Base-by-base conservation (phyloP, 202 grass and related monocot genomes). In the Cymbopogon flexuosus region DNA sequence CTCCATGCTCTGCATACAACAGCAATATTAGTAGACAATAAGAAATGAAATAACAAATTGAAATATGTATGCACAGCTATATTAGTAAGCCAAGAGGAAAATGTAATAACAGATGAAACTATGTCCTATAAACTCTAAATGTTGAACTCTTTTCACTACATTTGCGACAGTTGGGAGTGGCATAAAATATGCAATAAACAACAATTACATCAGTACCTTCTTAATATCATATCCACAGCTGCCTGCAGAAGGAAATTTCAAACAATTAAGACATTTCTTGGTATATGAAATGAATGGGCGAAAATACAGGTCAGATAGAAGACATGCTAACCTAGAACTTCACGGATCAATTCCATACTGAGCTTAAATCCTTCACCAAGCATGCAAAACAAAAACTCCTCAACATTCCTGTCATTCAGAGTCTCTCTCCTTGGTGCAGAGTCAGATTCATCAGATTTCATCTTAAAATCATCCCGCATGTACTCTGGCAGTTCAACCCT, bases 281-380 rank as follows among this genome's bases (percentile, higher is more conserved):
- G 56, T 83, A 63, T 83, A 82, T 42, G 9, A 65, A 86, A 62
- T 46, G 30, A 61, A 47, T 69, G 47, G 70, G 54, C 7, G 12
- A 35, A 76, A 51, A 81, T 74, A 27, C 69, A 52, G 23, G 69
- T 67, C 88, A 24, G 43, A 43, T 77, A 80, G 41, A 19, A 81
- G 21, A 13, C 18, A 70, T 73, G 64, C 85, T 84, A 93, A 94
- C 95, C 86, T 87, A 98, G 82, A 85, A 93, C 92, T 62, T 91
- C 70, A 82, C 51, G 88, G 62, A 98, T 98, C 64, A 88, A 68
- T 74, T 88, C 86, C 74, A 73, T 91, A 78, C 43, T 90, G 62
- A 98, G 92, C 61, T 93, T 93, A 81, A 93, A 98, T 81, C 95
- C 95, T 79, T 94, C 95, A 82, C 88, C 92, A 83, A 98, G 90